Conservation (phyloP, 2,329 filamentous ascomycete genomes). For the Fusarium nodosum region DNA sequence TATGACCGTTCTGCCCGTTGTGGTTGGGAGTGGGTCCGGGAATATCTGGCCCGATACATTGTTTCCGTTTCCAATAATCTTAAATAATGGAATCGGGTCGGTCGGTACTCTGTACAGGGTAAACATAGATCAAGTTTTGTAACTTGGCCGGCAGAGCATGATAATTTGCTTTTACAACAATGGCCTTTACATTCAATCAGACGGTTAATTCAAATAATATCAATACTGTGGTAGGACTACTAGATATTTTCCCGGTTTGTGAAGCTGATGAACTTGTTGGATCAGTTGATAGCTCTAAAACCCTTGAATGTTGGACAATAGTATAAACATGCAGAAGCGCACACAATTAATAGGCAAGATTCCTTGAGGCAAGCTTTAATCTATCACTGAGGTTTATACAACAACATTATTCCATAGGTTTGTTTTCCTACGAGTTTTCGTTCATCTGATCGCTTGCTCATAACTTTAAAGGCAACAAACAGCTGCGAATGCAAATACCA, state of each 20-base stretch:
- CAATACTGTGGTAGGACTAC: neutral
- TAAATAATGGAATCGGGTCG: neutral
- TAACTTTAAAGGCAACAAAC: neutral
- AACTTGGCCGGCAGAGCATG: neutral
- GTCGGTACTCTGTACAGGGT: neutral
- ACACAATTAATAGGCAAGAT: no score
- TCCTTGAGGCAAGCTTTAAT: no score
- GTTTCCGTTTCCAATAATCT: neutral
- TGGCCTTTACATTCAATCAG: no score
- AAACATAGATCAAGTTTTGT: neutral
- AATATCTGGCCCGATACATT: neutral
- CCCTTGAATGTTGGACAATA: neutral
- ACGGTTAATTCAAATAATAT: neutral
- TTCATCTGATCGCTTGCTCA: neutral
- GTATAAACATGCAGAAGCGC: no score
- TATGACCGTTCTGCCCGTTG: neutral
- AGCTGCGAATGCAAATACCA: neutral
- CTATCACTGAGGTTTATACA: no score
- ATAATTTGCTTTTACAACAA: neutral
- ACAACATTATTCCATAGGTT: no score
- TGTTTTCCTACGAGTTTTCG: neutral
- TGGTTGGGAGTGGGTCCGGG: slow-evolving; percentile 15
- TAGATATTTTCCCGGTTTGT: accelerated
- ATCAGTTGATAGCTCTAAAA: neutral
- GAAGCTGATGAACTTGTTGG: neutral